Evolutionary conservation across 2,329 filamentous ascomycete genomes (phyloP), one percentile per base, ranked within the genome.

Genomic region (Mycocentrospora acerina): DNA sequence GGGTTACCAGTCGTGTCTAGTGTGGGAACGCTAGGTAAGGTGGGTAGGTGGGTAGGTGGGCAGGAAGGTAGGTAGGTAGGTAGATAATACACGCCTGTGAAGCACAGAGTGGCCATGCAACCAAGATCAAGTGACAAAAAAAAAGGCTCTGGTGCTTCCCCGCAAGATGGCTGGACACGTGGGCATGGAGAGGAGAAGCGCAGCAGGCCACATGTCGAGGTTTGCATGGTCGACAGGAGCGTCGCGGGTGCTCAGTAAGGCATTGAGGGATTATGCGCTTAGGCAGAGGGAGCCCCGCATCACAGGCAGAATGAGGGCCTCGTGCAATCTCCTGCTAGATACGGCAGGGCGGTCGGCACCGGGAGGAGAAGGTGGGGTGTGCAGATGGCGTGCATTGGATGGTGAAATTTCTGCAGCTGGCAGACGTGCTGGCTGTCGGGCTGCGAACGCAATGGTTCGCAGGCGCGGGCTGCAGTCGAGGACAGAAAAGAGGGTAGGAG

Each of bases 371-470:
- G 49, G 60, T 54, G 51, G 55, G 52, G 53, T 54, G 46, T 49
- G 53, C 43, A 48, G 48, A 43, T 39, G 48, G 42, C 50, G 56
- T 53, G 54, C 50, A 48, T 40, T 46, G 48, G 51, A 22, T 47
- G 37, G 37, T 40, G 33, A 19, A 26, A 35, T 35, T 39, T 42
- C 35, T 58, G 52, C 60, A 53, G 53, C 48, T 33, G 46, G 44
- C 37, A n/a, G n/a, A n/a, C n/a, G n/a, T n/a, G n/a, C 49, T 46
- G 46, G 35, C 36, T 28, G 37, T 44, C 35, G 44, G 27, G 44
- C 52, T 51, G 52, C 45, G 53, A 54, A 57, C 51, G 25, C 33
- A 6, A 25, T 15, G 15, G 55, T 55, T 55, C 47, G 51, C 55
- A 55, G 49, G 30, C 32, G 42, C 29, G 33, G 32, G 38, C 32